Base-by-base conservation (phyloP, 805 yeast genomes). In the Candida multigemmis region DNA sequence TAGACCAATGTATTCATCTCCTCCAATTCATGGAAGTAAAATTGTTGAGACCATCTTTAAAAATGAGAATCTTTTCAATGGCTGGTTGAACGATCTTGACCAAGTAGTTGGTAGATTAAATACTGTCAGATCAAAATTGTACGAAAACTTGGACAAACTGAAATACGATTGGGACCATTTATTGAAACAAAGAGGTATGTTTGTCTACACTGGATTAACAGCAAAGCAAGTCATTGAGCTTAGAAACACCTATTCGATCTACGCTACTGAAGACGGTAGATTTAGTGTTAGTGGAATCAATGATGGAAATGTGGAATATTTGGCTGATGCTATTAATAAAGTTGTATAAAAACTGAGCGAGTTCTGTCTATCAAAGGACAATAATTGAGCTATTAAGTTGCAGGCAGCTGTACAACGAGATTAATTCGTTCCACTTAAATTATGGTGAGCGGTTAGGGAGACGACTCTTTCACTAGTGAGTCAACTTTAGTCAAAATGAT, bases 21-120 rank as follows among this genome's bases (percentile, higher is more conserved):
- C 97, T 18, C 95, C 97, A 29, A 80, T 84, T 33, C 89, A 86
- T 56, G 97, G 98, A 11, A 81, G 95, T 12, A 77, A 85, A 46
- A 72, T 89, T 31, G 98, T 86, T 13, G 81, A 81, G 49, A 63
- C 73, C 44, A 79, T 89, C 26, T 68, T 89, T 31, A 63, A 74
- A 38, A 65, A 72, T 33, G 37, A 32, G 26, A 57, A 56, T 13
- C 68, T 87, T 31, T 71, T 71, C 52, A 36, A 49, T 7, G 78
- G 77, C 48, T 89, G 98, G 98, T 73, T 77, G 42, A 42, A 56
- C 21, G 96, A 89, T 53, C 87, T 89, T 44, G 63, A 70, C 48
- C 53, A 57, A 15, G 91, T 89, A 78, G 79, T 85, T 24, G 70
- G 74, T 40, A 74, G 97, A 49, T 74, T 89, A 52, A 74, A 72